A percentile compares a stretch with the other conserved stretches of the same genome.
Conservation (phyloP, 495 filamentous ascomycete genomes). For the Penicillium silybi region DNA sequence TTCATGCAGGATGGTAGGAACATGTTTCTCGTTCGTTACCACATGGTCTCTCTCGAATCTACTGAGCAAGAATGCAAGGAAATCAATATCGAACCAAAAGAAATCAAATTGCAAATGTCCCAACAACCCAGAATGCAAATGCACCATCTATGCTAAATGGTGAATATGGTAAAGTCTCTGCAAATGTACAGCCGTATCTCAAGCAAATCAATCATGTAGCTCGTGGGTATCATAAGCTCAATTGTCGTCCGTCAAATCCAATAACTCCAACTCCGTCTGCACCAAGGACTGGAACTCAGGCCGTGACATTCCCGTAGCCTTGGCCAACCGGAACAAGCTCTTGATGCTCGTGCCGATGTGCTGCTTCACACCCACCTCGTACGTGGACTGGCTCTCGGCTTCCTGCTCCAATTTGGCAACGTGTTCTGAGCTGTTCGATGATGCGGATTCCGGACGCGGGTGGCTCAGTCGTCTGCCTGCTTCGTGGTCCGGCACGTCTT, state of each 20-base stretch:
- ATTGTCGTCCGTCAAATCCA: conserved; percentile 72
- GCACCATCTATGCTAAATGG: conserved; percentile 5
- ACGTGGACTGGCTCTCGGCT: conserved; percentile 60
- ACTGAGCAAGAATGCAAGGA: not conserved
- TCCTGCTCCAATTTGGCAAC: conserved; percentile 65
- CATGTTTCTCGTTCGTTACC: not conserved
- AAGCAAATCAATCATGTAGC: conserved; percentile 13
- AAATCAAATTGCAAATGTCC: not conserved
- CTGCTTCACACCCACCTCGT: conserved; percentile 79
- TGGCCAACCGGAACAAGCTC: conserved; percentile 79
- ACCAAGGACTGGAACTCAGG: conserved; percentile 81
- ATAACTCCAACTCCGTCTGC: conserved; percentile 70
- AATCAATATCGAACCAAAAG: not conserved
- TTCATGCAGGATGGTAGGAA: too few relatives aligned
- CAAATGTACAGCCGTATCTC: conserved; percentile 9
- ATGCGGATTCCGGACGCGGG: conserved; percentile 46
- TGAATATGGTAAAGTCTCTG: conserved; percentile 3
- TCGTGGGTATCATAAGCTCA: conserved; percentile 29
- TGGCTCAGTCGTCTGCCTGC: conserved; percentile 33
- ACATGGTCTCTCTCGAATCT: not conserved
- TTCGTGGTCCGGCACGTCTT: conserved; percentile 15
- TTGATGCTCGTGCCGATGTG: conserved; percentile 86
- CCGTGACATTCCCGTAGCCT: conserved; percentile 73
- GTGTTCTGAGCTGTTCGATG: conserved; percentile 52
- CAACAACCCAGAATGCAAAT: conserved; percentile 16